A percentile compares a stretch with the other conserved stretches of the same genome.
Evolutionary conservation across 106 monocot species (phyloP).

Genomic region (Phalaenopsis aphrodite): DNA sequence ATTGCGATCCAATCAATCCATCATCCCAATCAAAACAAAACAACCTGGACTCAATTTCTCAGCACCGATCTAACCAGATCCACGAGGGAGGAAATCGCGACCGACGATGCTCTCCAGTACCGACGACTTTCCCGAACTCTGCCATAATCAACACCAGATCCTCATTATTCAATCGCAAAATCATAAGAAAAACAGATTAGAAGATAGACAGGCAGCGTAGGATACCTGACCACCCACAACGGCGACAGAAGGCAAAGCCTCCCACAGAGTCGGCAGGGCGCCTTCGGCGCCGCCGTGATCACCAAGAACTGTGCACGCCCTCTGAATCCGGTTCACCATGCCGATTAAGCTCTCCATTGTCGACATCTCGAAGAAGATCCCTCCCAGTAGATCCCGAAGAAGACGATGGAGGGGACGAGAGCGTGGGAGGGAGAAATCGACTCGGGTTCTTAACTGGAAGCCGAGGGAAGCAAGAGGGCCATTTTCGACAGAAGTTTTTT

Average conservation of each 20-base stretch:
- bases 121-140: slow-evolving; percentile 94
- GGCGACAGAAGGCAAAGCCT: slow-evolving; percentile 73
- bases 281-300: slow-evolving; percentile 57
- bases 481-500: too few species aligned
- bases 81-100: slow-evolving; percentile 85
- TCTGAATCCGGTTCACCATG: slow-evolving; percentile 66
- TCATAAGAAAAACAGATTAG: background rate
- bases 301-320: slow-evolving; percentile 73
- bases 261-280: slow-evolving; percentile 43
- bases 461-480: background rate
- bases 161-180: background rate
- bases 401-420: background rate
- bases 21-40: background rate
- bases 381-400: background rate
- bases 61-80: slow-evolving; percentile 51
- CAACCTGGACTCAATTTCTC: background rate
- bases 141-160: background rate
- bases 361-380: slow-evolving; percentile 27
- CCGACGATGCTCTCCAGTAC: slow-evolving; percentile 95
- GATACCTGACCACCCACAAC: slow-evolving; percentile 78
- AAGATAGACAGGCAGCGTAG: background rate
- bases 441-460: background rate
- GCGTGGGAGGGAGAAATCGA: background rate
- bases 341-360: slow-evolving; percentile 88
- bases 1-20: background rate